Evolutionary conservation across 176 grass and related monocot genomes (phyloP), one percentile per base, ranked within the genome.

Genomic region (Zoysia pacifica): DNA sequence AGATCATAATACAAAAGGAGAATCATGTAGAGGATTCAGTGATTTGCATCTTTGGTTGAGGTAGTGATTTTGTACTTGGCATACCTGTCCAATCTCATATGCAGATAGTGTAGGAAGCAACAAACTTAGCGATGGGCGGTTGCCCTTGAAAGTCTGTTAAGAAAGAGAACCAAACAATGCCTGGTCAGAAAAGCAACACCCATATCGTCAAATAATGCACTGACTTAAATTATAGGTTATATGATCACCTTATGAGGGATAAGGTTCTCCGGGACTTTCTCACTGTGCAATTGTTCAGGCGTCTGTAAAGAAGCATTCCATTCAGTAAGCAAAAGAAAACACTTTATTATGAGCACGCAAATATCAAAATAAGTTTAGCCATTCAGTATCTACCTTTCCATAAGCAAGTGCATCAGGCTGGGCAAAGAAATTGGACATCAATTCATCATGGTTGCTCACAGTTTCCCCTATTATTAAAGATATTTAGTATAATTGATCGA

Each of bases 361-460:
- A 67, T 20, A 4, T 2, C 16, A 11, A 79, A 79, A 84, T 67
- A 52, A 50, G 65, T 70, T 19, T 62, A 84, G 71, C 41, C 64
- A 58, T 69, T 58, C 77, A 56, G 12, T 49, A 81, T 63, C 58
- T 66, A 99, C 96, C 90, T 99, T 99, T 82, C 96, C 96, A 80
- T 99, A 99, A 74, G 96, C 92, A 95, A 99, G 96, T 38, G 96
- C 96, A 88, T 99, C 96, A 89, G 96, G 93, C 75, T 99, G 93
- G 76, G 93, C 96, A 79, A 99, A 95, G 89, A 99, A 99, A 83
- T 99, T 99, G 53, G 96, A 99, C 96, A 95, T 99, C 44, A 99
- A 74, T 47, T 99, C 96, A 67, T 99, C 92, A 91, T 99, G 93
- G 84, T 99, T 99, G 60, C 86, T 99, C 28, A 99, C 96, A 85